Evolutionary conservation across 768 basidiomycete genomes (phyloP), one percentile per base, ranked within the genome.

Genomic region (Infundibulicybe gibba): DNA sequence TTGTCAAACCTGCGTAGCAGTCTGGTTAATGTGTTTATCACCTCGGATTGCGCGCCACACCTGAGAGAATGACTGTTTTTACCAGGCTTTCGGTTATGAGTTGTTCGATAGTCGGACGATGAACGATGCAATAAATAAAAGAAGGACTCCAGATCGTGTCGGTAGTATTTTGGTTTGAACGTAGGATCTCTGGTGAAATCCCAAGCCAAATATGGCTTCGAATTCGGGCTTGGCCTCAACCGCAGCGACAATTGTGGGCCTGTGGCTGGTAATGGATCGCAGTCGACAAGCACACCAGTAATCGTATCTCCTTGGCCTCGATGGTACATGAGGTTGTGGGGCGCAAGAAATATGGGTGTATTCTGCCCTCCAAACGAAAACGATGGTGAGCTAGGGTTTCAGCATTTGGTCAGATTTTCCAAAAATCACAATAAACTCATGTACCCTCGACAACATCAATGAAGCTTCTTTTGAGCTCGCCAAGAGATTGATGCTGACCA

Each of bases 101-200:
- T 8, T 25, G 25, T 25, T 25, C 25, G 25, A 25, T 3, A 3
- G 8, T 25, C 25, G 32, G 13, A 39, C 41, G 45, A 30, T 8
- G 16, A 20, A 38, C 49, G 44, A 31, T 44, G 44, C 5, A 49
- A 20, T 6, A 49, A 25, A 40, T 45, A 45, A 34, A 45, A 49
- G 3, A 49, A 25, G n/a, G 39, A 31, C 44, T 49, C 49, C 12
- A 41, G 10, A 25, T 40, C 31, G 49, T 41, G 42, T 16, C 43
- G 39, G 39, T 49, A 49, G 17, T 38, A 19, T 10, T 14, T 38
- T 3, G 14, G n/a, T 14, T 19, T 38, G 35, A 14, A 19, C 8
- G 25, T 25, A 10, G 35, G 35, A 10, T 38, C 17, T 14, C 35
- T 38, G 10, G 10, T 38, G 35, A 38, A 10, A 38, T 38, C 35